Conservation (phyloP, 176 grass and related monocot species). For the Zoysia pacifica region DNA sequence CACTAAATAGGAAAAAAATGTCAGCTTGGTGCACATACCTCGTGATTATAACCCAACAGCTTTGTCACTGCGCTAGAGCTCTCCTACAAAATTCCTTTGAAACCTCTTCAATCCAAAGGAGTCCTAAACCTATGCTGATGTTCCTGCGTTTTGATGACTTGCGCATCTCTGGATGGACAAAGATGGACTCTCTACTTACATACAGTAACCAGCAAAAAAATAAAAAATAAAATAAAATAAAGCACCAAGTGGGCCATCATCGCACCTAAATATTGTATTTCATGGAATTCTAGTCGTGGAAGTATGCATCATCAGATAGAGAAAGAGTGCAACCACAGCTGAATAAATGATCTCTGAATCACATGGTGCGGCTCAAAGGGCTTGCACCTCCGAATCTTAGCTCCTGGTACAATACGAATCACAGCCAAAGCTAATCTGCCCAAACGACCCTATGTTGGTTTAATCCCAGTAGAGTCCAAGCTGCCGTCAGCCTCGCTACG, state of each 20-base stretch:
- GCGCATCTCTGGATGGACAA: too few species aligned
- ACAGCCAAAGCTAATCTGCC: not conserved
- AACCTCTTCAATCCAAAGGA: too few species aligned
- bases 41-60: too few species aligned
- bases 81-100: too few species aligned
- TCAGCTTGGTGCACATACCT: too few species aligned
- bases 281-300: not conserved
- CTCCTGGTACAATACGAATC: not conserved
- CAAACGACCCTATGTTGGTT: not conserved
- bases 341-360: not conserved
- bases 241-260: not conserved
- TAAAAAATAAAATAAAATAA: not conserved
- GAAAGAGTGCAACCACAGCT: not conserved
- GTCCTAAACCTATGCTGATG: too few species aligned
- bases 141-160: too few species aligned
- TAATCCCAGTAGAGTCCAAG: not conserved
- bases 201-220: not conserved
- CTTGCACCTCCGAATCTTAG: not conserved
- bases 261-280: not conserved
- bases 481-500: conserved; percentile 41
- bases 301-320: not conserved
- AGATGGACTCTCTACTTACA: too few species aligned
- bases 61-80: too few species aligned
- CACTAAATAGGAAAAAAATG: too few species aligned
- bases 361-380: not conserved